Percentiles rank a stretch among this genome's conserved stretches.
phyloP scores from a whole-genome alignment of 345 rosid species.

The Populus ilicifolia region DNA sequence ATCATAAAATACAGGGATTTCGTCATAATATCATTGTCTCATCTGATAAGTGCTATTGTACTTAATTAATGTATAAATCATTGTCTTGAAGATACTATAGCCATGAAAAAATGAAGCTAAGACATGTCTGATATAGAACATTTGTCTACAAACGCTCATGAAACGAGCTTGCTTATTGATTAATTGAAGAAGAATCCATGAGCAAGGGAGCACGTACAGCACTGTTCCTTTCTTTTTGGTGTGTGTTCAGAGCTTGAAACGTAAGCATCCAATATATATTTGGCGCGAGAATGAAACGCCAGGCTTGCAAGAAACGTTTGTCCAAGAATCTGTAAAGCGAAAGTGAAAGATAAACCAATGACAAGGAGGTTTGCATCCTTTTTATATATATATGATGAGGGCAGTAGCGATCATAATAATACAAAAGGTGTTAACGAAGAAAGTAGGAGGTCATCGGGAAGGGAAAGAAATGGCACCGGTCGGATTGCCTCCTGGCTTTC shows the following conservation, averaged over 20 bases:
- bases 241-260: not conserved
- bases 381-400: slow-evolving; percentile 12
- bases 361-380: slow-evolving; percentile 15
- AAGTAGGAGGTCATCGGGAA: not conserved
- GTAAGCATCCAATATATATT: not conserved
- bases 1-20: too few relatives aligned
- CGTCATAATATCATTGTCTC: too few relatives aligned
- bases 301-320: slow-evolving; percentile 45
- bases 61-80: too few relatives aligned
- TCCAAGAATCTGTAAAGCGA: slow-evolving; percentile 39
- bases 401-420: not conserved
- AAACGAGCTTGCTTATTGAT: not conserved
- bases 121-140: too few relatives aligned
- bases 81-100: too few relatives aligned
- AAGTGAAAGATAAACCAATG: slow-evolving; percentile 25
- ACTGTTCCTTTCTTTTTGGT: not conserved
- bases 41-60: too few relatives aligned
- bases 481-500: slow-evolving; percentile 90
- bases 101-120: too few relatives aligned
- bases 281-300: slow-evolving; percentile 11
- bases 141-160: not conserved
- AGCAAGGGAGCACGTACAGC: not conserved
- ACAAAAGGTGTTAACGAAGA: not conserved
- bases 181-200: not conserved
- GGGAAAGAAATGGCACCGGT: slow-evolving; percentile 46